Conservation (phyloP, 495 filamentous ascomycete species). For the Penicillium silybi region DNA sequence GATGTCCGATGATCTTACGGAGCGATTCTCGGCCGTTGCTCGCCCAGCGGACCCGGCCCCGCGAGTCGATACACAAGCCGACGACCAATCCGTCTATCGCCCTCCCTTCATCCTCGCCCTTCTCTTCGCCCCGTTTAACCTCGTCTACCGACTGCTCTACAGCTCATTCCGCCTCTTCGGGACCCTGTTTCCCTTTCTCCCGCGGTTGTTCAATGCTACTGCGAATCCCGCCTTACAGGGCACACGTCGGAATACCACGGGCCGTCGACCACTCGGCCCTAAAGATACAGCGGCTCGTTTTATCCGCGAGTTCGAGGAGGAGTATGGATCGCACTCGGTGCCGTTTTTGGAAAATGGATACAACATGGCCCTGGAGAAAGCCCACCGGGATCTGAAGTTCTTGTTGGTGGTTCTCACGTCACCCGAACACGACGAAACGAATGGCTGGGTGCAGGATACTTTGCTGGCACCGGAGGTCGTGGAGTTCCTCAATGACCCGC, state of each 20-base stretch:
- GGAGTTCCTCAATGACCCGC: conserved; percentile 63
- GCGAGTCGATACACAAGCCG: conserved; percentile 71
- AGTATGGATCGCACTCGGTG: conserved; percentile 68
- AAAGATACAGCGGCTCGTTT: conserved; percentile 86
- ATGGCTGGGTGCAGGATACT: conserved; percentile 76
- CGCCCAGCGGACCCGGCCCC: conserved; percentile 57
- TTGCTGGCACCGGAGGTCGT: conserved; percentile 71
- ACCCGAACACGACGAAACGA: conserved; percentile 90
- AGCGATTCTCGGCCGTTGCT: conserved; percentile 31
- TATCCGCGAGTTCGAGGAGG: conserved; percentile 88
- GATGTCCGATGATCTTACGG: conserved; percentile 59
- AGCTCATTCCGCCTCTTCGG: conserved; percentile 62
- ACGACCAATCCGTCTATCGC: conserved; percentile 56
- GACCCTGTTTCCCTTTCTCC: conserved; percentile 76
- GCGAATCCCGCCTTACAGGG: conserved; percentile 46
- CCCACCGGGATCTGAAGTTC: conserved; percentile 88
- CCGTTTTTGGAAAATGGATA: conserved; percentile 82
- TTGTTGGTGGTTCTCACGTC: conserved; percentile 79
- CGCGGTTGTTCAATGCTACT: conserved; percentile 58
- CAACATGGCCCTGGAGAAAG: conserved; percentile 80
- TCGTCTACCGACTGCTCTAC: conserved; percentile 66
- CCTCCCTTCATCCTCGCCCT: conserved; percentile 72
- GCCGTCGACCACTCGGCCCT: conserved; percentile 70
- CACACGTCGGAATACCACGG: conserved; percentile 58
- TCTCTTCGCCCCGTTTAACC: conserved; percentile 75